A percentile compares a stretch with the other conserved stretches of the same genome.
phyloP scores from a whole-genome alignment of 2,329 filamentous ascomycete species.

The Gremmenia infestans region DNA sequence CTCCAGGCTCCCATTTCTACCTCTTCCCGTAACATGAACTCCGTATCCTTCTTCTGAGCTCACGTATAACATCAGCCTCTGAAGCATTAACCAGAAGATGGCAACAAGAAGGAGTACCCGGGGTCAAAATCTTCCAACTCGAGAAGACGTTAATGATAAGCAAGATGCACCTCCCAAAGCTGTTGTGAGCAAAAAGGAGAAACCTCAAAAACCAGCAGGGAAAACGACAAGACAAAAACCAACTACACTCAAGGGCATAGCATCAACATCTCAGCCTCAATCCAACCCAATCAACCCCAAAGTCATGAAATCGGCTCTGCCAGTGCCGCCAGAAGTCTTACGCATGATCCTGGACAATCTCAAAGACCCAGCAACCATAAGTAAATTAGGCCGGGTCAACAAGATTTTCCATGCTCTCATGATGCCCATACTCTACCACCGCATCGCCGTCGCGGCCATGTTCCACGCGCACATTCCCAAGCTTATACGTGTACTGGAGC shows the following conservation, averaged over 20 bases:
- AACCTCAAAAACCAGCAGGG: not conserved
- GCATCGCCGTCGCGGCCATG: not conserved
- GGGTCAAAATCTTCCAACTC: not conserved
- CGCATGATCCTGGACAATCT: constrained; percentile 4
- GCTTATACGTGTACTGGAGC: constrained; percentile 5
- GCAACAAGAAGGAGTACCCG: constrained; percentile 2
- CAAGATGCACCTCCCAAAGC: not conserved
- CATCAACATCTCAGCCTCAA: not conserved
- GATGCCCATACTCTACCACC: constrained; percentile 1
- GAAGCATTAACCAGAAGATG: not conserved
- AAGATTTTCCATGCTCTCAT: not conserved
- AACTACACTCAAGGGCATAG: not conserved
- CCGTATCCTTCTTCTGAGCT: not conserved
- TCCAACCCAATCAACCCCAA: not conserved
- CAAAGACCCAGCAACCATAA: constrained; percentile 1
- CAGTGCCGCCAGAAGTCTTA: constrained; percentile 2
- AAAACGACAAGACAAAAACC: not conserved
- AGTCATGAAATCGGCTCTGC: not conserved
- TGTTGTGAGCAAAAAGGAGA: not conserved
- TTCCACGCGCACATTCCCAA: constrained; percentile 5
- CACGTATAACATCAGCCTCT: not conserved
- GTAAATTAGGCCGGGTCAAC: not conserved
- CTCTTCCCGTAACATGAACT: too few species aligned
- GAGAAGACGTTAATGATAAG: not conserved
- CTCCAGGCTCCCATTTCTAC: too few species aligned